Conservation (phyloP, 192 early-diverging fungal species). For the Geranomyces variabilis region DNA sequence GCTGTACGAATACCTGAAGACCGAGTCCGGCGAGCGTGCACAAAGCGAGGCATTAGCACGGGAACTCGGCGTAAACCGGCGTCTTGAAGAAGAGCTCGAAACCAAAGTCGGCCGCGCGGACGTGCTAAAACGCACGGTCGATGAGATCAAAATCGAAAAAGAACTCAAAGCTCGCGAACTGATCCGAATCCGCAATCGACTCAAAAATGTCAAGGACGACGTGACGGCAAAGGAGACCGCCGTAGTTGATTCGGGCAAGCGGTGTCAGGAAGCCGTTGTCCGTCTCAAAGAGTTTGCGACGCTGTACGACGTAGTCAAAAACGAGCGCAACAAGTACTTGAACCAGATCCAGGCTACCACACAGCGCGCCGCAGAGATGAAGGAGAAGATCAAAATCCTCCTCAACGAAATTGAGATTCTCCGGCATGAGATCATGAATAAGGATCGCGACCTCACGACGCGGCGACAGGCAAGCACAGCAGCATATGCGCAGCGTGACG, state of each 20-base stretch:
- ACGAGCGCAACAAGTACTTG: constrained; percentile 67
- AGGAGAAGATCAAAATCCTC: constrained; percentile 67
- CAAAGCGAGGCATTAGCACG: constrained; percentile 45
- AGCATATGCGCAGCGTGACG: constrained; percentile 55
- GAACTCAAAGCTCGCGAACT: constrained; percentile 62
- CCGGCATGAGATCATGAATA: constrained; percentile 58
- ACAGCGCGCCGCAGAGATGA: constrained; percentile 66
- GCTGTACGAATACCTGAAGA: constrained; percentile 56
- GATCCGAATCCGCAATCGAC: constrained; percentile 53
- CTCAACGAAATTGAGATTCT: constrained; percentile 68
- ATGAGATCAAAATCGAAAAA: constrained; percentile 50
- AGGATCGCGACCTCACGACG: constrained; percentile 61
- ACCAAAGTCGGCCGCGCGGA: constrained; percentile 25
- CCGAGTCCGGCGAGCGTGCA: constrained; percentile 53
- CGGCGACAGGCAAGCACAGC: constrained; percentile 58
- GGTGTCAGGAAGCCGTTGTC: constrained; percentile 51
- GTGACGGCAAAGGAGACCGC: constrained; percentile 53
- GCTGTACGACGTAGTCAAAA: constrained; percentile 65
- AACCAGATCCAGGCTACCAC: constrained; percentile 63
- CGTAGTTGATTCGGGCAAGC: constrained; percentile 53
- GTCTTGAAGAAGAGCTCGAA: constrained; percentile 59
- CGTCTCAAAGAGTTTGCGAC: constrained; percentile 59
- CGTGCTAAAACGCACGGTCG: constrained; percentile 37
- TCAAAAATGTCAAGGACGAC: constrained; percentile 53
- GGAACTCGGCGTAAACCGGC: constrained; percentile 47